Conservation (phyloP, 1,284 basidiomycete species). For the Malassezia vespertilionis region DNA sequence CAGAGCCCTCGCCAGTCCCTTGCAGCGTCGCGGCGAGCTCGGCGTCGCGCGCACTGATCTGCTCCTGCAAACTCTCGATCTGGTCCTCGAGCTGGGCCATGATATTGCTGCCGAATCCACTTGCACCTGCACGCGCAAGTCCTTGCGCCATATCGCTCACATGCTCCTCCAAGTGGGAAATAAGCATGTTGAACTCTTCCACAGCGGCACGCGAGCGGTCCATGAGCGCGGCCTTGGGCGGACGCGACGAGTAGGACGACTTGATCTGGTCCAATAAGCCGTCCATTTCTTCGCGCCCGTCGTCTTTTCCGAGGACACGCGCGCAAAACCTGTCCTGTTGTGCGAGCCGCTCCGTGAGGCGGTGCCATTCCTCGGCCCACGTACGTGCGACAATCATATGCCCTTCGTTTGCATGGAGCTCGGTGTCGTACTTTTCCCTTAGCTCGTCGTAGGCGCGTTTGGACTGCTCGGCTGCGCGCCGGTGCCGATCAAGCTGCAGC, state of each 20-base stretch:
- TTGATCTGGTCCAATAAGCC: slow-evolving; percentile 44
- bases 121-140: slow-evolving; percentile 18
- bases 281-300: slow-evolving; percentile 47
- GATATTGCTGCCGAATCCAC: slow-evolving; percentile 13
- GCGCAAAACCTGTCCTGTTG: slow-evolving; percentile 40
- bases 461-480: slow-evolving; percentile 11
- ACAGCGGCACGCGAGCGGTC: slow-evolving; percentile 10
- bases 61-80: slow-evolving; percentile 14
- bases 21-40: not conserved
- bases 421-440: slow-evolving; percentile 29
- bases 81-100: slow-evolving; percentile 18
- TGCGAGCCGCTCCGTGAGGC: slow-evolving; percentile 23
- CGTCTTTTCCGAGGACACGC: slow-evolving; percentile 39
- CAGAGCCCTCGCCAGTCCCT: not conserved
- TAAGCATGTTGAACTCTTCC: slow-evolving; percentile 31
- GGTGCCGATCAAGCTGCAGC: slow-evolving; percentile 13
- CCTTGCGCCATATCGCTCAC: slow-evolving; percentile 35
- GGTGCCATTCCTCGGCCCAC: slow-evolving; percentile 10
- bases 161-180: slow-evolving; percentile 31
- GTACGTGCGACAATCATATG: slow-evolving; percentile 31
- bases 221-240: slow-evolving; percentile 21
- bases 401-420: slow-evolving; percentile 31
- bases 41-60: slow-evolving; percentile 11
- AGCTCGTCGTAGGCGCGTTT: slow-evolving; percentile 28
- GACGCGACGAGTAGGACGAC: slow-evolving; percentile 26